Evolutionary conservation across 441 rosid species (phyloP).

Genomic region (Brassica hybrid): DNA sequence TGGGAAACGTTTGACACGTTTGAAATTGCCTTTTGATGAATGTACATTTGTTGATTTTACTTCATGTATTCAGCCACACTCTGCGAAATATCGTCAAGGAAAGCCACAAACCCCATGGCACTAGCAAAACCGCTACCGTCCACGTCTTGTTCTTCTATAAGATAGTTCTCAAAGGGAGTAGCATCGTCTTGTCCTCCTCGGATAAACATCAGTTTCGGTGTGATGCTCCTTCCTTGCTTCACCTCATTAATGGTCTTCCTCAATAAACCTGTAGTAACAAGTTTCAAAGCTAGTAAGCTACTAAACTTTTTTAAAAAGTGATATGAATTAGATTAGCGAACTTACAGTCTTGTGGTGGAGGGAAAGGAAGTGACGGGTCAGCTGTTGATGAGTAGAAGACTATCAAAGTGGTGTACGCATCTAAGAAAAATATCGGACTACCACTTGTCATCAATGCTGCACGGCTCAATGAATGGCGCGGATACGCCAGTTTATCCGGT

Average conservation of each 20-base stretch:
- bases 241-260: constrained; percentile 78
- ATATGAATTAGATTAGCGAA: constrained; percentile 2
- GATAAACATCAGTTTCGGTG: constrained; percentile 84
- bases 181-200: constrained; percentile 90
- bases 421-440: constrained; percentile 95
- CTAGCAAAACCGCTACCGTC: constrained; percentile 87
- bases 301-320: constrained; percentile 6
- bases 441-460: constrained; percentile 92
- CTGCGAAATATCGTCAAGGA: constrained; percentile 85
- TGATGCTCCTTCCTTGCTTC: constrained; percentile 88
- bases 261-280: constrained; percentile 61
- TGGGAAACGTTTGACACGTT: background rate
- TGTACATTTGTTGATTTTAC: constrained; percentile 39
- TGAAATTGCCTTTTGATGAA: background rate
- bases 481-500: constrained; percentile 87
- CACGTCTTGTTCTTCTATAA: constrained; percentile 95
- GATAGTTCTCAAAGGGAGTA: constrained; percentile 80
- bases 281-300: background rate
- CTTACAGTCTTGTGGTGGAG: constrained; percentile 98
- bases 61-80: constrained; percentile 86
- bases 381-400: constrained; percentile 93
- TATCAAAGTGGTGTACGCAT: constrained; percentile 85
- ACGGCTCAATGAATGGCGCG: constrained; percentile 92
- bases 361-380: constrained; percentile 85
- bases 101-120: constrained; percentile 93